Conservation (phyloP, 2,329 filamentous ascomycete genomes). For the Simplicillium aogashimaense region DNA sequence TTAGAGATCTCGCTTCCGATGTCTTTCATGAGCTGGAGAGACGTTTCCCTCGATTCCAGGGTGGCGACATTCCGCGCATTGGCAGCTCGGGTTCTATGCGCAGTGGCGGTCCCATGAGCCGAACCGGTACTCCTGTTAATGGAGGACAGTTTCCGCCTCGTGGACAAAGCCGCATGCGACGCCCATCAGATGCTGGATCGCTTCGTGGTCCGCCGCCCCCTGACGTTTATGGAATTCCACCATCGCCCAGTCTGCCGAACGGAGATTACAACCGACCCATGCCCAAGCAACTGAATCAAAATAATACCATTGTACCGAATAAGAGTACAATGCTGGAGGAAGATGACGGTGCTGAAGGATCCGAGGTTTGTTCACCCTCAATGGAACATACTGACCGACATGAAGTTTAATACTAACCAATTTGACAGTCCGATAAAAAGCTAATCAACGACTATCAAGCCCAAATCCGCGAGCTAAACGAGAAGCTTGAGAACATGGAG, state of each 20-base stretch:
- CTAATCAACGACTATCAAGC: slow-evolving; percentile 69
- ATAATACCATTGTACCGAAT: slow-evolving; percentile 93
- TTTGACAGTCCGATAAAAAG: slow-evolving; percentile 53
- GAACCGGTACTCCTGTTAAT: slow-evolving; percentile 53
- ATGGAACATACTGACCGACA: background rate
- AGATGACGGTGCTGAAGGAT: slow-evolving; percentile 63
- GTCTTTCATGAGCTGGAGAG: slow-evolving; percentile 93
- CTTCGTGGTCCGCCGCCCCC: slow-evolving; percentile 35
- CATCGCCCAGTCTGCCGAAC: slow-evolving; percentile 46
- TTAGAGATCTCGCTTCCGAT: slow-evolving; percentile 87
- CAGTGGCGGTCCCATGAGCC: slow-evolving; percentile 39
- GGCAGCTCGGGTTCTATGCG: slow-evolving; percentile 61
- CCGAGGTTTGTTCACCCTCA: slow-evolving; percentile 26
- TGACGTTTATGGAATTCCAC: slow-evolving; percentile 43
- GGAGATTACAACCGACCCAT: slow-evolving; percentile 67
- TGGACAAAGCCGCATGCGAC: slow-evolving; percentile 41
- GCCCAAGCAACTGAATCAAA: slow-evolving; percentile 77
- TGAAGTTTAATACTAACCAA: slow-evolving; percentile 8
- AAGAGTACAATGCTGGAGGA: slow-evolving; percentile 98
- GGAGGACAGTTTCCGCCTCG: slow-evolving; percentile 41
- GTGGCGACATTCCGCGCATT: slow-evolving; percentile 56
- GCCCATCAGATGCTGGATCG: slow-evolving; percentile 54
- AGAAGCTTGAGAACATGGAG: slow-evolving; percentile 65
- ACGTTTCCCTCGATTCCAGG: slow-evolving; percentile 73
- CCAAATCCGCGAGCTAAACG: slow-evolving; percentile 65